Conservation (phyloP, 495 filamentous ascomycete species). For the Usnea hakonensis region DNA sequence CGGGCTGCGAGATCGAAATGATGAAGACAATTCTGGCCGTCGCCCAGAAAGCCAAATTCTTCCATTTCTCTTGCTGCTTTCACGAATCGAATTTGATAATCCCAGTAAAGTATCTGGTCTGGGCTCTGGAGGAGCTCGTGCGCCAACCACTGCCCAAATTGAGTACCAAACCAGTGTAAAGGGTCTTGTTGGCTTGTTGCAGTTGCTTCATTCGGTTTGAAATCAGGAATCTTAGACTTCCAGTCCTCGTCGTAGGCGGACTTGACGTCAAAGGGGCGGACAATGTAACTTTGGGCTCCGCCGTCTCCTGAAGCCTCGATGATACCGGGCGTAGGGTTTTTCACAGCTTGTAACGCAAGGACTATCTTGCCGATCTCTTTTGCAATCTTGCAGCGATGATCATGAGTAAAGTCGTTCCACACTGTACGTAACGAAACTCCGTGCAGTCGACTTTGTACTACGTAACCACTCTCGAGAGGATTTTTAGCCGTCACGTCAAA, state of each 20-base stretch:
- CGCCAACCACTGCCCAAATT: slow-evolving; percentile 5
- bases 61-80: background rate
- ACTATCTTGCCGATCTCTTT: background rate
- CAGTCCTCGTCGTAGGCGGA: background rate
- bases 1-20: slow-evolving; percentile 38
- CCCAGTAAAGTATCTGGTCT: background rate
- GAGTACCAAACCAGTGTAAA: background rate
- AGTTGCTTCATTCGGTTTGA: background rate
- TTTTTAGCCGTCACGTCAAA: slow-evolving; percentile 32
- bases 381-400: background rate
- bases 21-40: background rate
- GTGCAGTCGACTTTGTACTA: background rate
- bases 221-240: background rate
- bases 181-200: background rate
- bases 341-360: background rate
- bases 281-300: background rate
- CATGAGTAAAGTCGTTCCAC: slow-evolving; percentile 1
- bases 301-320: background rate
- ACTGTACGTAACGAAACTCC: background rate
- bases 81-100: background rate
- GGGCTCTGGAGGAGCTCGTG: background rate
- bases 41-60: background rate
- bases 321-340: background rate
- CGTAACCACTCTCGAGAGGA: background rate
- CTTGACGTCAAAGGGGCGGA: background rate